Percentiles rank a stretch among this genome's conserved stretches.
These are phyloP conservation scores for Apiospora aurea DNA, from an alignment of 2,329 filamentous ascomycete genomes.

Conservation along the genomic window DNA sequence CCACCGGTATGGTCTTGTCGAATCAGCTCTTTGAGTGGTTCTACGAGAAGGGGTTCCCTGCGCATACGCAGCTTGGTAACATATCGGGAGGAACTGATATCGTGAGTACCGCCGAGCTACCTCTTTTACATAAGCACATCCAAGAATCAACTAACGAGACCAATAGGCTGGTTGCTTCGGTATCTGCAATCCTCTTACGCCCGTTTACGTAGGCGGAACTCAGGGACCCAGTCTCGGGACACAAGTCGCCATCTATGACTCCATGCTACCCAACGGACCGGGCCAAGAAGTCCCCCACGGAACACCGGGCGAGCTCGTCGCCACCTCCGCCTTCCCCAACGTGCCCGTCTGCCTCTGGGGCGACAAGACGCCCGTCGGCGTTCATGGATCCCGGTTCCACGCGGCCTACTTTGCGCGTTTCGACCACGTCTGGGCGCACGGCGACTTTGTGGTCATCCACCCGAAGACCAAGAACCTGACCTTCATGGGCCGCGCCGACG, in stretches of 20 bases:
- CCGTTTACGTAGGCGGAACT: slow-evolving; percentile 66
- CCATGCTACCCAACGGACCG: slow-evolving; percentile 56
- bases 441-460: slow-evolving; percentile 78
- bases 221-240: slow-evolving; percentile 59
- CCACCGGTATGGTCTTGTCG: slow-evolving; percentile 83
- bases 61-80: slow-evolving; percentile 71
- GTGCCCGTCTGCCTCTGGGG: slow-evolving; percentile 73
- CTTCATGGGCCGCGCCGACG: slow-evolving; percentile 77
- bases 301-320: slow-evolving; percentile 77
- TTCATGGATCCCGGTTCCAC: slow-evolving; percentile 63
- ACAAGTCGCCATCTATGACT: slow-evolving; percentile 67
- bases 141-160: neutral
- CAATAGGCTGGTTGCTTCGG: slow-evolving; percentile 65
- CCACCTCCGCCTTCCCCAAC: slow-evolving; percentile 75
- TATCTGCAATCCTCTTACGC: slow-evolving; percentile 71
- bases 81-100: slow-evolving; percentile 82
- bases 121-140: neutral
- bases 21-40: slow-evolving; percentile 82
- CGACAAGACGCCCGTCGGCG: slow-evolving; percentile 49
- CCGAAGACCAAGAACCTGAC: slow-evolving; percentile 69
- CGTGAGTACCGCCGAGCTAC: slow-evolving; percentile 47
- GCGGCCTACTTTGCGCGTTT: slow-evolving; percentile 69
- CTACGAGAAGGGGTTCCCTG: slow-evolving; percentile 74
- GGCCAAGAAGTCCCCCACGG: slow-evolving; percentile 60
- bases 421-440: slow-evolving; percentile 79